phyloP scores from a whole-genome alignment of 352 stramenopile genomes.

The Albugo laibachii region DNA sequence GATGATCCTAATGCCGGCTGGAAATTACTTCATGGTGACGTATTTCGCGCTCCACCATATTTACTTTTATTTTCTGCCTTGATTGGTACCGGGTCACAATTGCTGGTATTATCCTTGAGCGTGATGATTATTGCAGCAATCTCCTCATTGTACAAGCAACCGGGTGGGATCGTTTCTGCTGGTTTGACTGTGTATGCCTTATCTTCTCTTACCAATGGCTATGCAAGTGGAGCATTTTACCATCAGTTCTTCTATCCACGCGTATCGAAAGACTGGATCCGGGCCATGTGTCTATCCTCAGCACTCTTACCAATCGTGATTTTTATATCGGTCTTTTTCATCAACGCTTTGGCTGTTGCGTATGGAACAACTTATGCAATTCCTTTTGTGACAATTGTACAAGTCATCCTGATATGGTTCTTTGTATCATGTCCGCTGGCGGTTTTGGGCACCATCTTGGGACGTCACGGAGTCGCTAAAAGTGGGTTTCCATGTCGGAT shows the following conservation, averaged over 20 bases:
- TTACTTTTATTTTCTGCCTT: slow-evolving; percentile 91
- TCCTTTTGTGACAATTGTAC: slow-evolving; percentile 67
- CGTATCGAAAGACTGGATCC: slow-evolving; percentile 82
- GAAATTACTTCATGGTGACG: slow-evolving; percentile 92
- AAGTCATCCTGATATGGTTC: slow-evolving; percentile 92
- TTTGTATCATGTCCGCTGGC: slow-evolving; percentile 93
- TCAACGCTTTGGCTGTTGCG: slow-evolving; percentile 62
- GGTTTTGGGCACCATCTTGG: slow-evolving; percentile 92
- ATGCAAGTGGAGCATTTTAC: slow-evolving; percentile 78
- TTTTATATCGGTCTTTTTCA: slow-evolving; percentile 76
- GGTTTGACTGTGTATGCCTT: slow-evolving; percentile 90
- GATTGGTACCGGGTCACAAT: slow-evolving; percentile 89
- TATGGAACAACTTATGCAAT: slow-evolving; percentile 78
- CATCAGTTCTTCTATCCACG: slow-evolving; percentile 84
- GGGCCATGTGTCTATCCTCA: slow-evolving; percentile 70
- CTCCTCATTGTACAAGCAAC: slow-evolving; percentile 91
- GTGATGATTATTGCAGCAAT: slow-evolving; percentile 94
- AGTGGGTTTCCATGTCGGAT: slow-evolving; percentile 81
- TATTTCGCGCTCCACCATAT: slow-evolving; percentile 85
- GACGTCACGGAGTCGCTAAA: slow-evolving; percentile 84
- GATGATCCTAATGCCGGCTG: slow-evolving; percentile 81
- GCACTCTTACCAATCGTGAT: slow-evolving; percentile 49
- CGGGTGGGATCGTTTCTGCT: slow-evolving; percentile 88
- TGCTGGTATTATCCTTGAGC: slow-evolving; percentile 84
- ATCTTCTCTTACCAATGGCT: slow-evolving; percentile 80